phyloP scores from a whole-genome alignment of 2,329 filamentous ascomycete genomes.

The Verticillium nonalfalfae region DNA sequence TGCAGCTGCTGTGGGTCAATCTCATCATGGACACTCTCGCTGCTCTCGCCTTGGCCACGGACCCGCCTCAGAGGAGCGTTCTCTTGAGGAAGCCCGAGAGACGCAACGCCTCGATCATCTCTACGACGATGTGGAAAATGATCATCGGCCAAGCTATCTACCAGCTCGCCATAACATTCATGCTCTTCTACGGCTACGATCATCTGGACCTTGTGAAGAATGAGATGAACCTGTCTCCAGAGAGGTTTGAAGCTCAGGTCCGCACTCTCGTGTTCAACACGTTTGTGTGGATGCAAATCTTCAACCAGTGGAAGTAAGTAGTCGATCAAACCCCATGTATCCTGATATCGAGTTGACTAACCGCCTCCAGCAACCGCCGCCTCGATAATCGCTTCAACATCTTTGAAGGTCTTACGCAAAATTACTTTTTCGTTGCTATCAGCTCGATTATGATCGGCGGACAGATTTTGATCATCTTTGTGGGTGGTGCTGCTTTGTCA shows the following conservation, averaged over 20 bases:
- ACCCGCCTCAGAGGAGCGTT: slow-evolving; percentile 78
- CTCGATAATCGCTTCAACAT: slow-evolving; percentile 95
- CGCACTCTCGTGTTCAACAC: slow-evolving; percentile 92
- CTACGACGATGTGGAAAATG: slow-evolving; percentile 98
- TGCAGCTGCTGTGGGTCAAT: slow-evolving; percentile 94
- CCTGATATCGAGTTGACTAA: slow-evolving; percentile 12
- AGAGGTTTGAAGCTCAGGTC: slow-evolving; percentile 38
- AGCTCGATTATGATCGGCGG: slow-evolving; percentile 82
- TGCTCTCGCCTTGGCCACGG: slow-evolving; percentile 80
- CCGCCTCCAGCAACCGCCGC: slow-evolving; percentile 63
- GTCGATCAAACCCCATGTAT: neutral
- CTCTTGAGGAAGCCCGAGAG: slow-evolving; percentile 67
- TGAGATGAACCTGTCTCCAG: slow-evolving; percentile 1
- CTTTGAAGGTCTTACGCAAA: slow-evolving; percentile 78
- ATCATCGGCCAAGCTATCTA: slow-evolving; percentile 89
- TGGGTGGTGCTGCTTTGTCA: slow-evolving; percentile 76
- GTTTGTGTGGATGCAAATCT: slow-evolving; percentile 99
- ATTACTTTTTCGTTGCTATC: slow-evolving; percentile 86
- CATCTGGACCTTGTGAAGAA: slow-evolving; percentile 15
- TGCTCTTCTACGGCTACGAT: slow-evolving; percentile 71
- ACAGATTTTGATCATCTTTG: slow-evolving; percentile 83
- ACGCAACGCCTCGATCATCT: slow-evolving; percentile 60
- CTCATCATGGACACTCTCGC: slow-evolving; percentile 97
- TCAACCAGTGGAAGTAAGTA: slow-evolving; percentile 90
- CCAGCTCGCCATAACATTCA: slow-evolving; percentile 73